Evolutionary conservation across 768 basidiomycete species (phyloP).

Genomic region (Trametes villosa): DNA sequence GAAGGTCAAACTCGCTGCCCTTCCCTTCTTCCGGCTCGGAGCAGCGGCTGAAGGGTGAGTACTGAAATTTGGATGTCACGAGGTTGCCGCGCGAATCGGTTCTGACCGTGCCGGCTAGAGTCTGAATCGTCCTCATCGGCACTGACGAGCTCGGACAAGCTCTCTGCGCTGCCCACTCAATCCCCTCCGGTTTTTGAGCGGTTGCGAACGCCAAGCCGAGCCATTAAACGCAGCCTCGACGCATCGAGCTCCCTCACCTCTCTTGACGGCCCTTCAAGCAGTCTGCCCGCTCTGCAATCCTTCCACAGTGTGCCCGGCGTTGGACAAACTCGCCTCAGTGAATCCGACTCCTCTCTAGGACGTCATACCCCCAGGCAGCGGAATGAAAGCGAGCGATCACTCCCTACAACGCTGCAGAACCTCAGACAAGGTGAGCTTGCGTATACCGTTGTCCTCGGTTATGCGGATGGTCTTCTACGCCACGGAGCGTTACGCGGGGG

Average conservation of each 20-base stretch:
- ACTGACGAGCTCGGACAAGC: constrained; percentile 49
- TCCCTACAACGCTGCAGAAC: constrained; percentile 42
- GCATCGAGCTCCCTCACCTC: constrained; percentile 48
- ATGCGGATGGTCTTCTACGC: too few relatives aligned
- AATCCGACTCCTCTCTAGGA: constrained; percentile 44
- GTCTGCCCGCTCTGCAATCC: constrained; percentile 26
- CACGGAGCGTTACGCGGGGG: too few relatives aligned
- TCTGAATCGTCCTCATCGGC: constrained; percentile 36
- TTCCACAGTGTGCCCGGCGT: constrained; percentile 6
- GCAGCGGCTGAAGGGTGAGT: constrained; percentile 7
- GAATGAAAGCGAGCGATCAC: constrained; percentile 57
- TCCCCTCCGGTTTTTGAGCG: constrained; percentile 39
- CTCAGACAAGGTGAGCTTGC: constrained; percentile 45
- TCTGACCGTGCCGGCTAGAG: constrained; percentile 16
- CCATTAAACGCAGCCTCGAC: constrained; percentile 42
- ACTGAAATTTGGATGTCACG: too few relatives aligned
- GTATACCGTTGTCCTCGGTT: too few relatives aligned
- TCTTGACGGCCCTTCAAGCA: constrained; percentile 32
- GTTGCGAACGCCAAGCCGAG: constrained; percentile 39
- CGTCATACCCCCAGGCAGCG: constrained; percentile 54
- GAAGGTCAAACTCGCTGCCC: constrained; percentile 22
- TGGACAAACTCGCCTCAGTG: constrained; percentile 26
- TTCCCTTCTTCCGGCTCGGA: constrained; percentile 20
- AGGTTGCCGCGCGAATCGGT: neutral
- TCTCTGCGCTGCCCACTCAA: constrained; percentile 44